Base-by-base conservation (phyloP, 164 flowering plant genomes). In the Magnolia sinica region DNA sequence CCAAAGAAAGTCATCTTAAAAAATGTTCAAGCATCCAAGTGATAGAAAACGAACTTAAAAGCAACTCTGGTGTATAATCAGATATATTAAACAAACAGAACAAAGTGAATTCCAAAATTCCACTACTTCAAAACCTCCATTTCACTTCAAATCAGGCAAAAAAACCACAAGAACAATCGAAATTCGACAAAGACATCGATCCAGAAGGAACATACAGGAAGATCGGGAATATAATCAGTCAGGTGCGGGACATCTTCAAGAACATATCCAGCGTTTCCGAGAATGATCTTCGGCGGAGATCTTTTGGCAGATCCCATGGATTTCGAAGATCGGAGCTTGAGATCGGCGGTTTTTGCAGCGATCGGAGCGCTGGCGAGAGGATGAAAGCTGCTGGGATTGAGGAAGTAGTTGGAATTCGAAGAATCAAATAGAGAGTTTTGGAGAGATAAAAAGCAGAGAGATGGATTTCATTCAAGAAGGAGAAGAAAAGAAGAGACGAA, bases 201-300 rank as follows among this genome's bases (percentile, higher is more conserved):
- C 5, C 29, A 70, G 9, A 6, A 10, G 1, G 31, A 50, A 70
- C 84, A 59, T 82, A 90, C 93, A 79, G 86, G 85, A 24, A 87
- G 89, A 74, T 84, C 78, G 23, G 85, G 82, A 63, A 89, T 75
- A 78, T 86, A 91, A 82, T 89, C 95, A 55, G 82, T 20, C 65
- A 91, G 79, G 77, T 87, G 91, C 68, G 95, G 95, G 20, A 90
- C 91, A 66, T 88, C 91, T 75, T 90, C 92, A 50, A 88, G 90
- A 7, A 87, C 83, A 67, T 86, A 90, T 11, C 90, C 91, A 22
- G 37, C 76, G 0, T 83, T 87, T 0, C 87, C 91, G 9, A 64
- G 58, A 1, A 81, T 76, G 29, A 88, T 76, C 80, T 90, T 90
- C 24, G 67, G 79, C 19, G 73, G 75, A 0, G 77, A 69, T n/a